Evolutionary conservation across 352 stramenopile genomes (phyloP), one percentile per base, ranked within the genome.

Genomic region (Globisporangium spiculum): DNA sequence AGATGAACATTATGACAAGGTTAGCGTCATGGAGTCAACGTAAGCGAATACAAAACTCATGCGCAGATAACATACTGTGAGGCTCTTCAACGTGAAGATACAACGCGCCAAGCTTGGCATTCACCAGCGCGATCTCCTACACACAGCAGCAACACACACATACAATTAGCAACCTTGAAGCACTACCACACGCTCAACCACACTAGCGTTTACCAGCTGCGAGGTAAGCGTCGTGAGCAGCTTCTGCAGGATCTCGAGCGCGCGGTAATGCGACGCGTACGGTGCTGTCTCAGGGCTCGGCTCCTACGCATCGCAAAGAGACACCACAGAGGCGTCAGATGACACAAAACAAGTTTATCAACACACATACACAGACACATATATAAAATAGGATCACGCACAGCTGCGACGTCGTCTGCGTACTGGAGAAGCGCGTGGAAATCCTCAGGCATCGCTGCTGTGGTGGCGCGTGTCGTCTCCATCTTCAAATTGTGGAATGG

Each of bases 81-180:
- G 81, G 81, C 36, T 91, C 83, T 66, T 91, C 81, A 38, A 89
- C 80, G 55, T 83, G 72, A 34, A 89, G 71, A 66, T 83, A 84
- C 26, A 63, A 73, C 12, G 77, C 73, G 1, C 83, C 83, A 4
- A 89, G 69, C 61, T 80, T 81, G 4, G 72, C 73, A 36, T 79
- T 70, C 27, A 57, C 71, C 4, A 77, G 57, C 22, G 76, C 78
- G 4, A 55, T 53, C 48, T 89, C 75, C 83, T 91, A 55, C 16
- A 53, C 14, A 72, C 36, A 41, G 36, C 10, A 24, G 1, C 1
- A 48, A 34, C 18, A 36, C 16, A 52, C 10, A 14, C 14, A 57
- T 5, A 44, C 32, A 22, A 7, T 41, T 14, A 59, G 5, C 56
- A 46, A 9, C 5, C 60, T 36, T 78, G 46, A 52, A 52, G 41